Conservation (phyloP, 2,329 filamentous ascomycete genomes). For the Curvularia sp. region DNA sequence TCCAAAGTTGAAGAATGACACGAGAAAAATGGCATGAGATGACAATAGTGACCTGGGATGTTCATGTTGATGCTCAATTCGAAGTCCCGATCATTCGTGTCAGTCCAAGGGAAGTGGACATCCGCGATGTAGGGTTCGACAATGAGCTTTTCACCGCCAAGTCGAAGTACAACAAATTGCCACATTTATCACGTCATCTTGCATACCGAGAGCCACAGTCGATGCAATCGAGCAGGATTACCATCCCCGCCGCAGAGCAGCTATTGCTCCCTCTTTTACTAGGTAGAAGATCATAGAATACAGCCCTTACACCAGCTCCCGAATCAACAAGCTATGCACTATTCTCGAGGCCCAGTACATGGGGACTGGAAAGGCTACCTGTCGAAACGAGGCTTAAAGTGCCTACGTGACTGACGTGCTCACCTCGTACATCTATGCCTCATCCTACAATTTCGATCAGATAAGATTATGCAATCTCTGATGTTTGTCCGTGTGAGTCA, state of each 20-base stretch:
- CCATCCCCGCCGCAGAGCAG: constrained; percentile 2
- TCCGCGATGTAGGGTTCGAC: not conserved
- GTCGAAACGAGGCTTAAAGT: not conserved
- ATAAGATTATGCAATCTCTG: too few relatives aligned
- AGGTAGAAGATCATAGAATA: constrained; percentile 3
- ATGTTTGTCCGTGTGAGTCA: too few relatives aligned
- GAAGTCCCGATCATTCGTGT: not conserved
- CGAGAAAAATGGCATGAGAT: too few relatives aligned
- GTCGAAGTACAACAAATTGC: not conserved
- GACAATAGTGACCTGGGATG: not conserved
- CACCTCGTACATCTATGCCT: not conserved
- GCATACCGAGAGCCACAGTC: not conserved
- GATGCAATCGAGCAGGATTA: constrained; percentile 1
- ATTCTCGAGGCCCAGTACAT: constrained; percentile 1
- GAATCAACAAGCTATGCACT: not conserved
- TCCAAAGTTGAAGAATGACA: not conserved
- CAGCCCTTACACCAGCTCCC: not conserved
- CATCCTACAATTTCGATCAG: not conserved
- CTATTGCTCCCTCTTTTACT: constrained; percentile 3
- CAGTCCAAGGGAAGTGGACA: not conserved
- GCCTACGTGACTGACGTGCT: constrained; percentile 1
- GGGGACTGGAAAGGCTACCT: constrained; percentile 1
- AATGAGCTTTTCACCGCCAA: not conserved
- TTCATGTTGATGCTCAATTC: not conserved
- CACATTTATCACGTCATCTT: not conserved